A percentile compares a stretch with the other conserved stretches of the same genome.
phyloP scores from a whole-genome alignment of 805 yeast species.

The Candida ortonii region DNA sequence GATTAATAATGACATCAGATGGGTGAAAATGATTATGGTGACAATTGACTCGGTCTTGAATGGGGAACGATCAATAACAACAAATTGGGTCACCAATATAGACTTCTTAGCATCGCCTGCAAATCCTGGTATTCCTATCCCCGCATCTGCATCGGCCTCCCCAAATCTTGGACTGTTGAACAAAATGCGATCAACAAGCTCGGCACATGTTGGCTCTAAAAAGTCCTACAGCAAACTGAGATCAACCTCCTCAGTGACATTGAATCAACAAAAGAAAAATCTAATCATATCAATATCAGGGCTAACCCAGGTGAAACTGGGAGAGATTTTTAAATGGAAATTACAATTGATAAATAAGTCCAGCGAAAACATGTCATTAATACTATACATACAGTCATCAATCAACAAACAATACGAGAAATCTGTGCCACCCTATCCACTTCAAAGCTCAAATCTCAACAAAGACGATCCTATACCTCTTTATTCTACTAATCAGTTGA shows the following conservation, averaged over 20 bases:
- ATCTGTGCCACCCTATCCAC: conserved; percentile 36
- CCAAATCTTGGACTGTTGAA: conserved; percentile 12
- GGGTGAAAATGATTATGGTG: conserved; percentile 28
- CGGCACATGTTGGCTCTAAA: conserved; percentile 22
- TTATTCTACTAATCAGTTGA: conserved; percentile 28
- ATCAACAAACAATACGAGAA: conserved; percentile 35
- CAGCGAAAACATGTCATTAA: conserved; percentile 45
- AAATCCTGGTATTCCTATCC: too few relatives aligned
- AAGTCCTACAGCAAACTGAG: conserved; percentile 18
- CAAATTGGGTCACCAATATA: conserved; percentile 39
- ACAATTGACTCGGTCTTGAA: conserved; percentile 22
- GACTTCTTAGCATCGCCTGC: conserved; percentile 25
- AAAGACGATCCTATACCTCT: conserved; percentile 29
- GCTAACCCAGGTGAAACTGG: conserved; percentile 55
- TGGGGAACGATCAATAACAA: conserved; percentile 21
- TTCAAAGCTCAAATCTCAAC: conserved; percentile 19
- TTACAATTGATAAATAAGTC: conserved; percentile 65
- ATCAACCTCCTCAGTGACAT: conserved; percentile 25
- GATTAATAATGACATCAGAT: conserved; percentile 25
- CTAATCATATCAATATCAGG: conserved; percentile 60
- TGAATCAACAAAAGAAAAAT: conserved; percentile 26
- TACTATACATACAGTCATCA: conserved; percentile 44
- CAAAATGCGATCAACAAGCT: conserved; percentile 15
- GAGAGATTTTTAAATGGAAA: conserved; percentile 59
- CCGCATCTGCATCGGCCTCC: conserved; percentile 23